A percentile compares a stretch with the other conserved stretches of the same genome.
These are phyloP conservation scores for Plectosphaerella sp. DNA, from an alignment of 2,329 filamentous ascomycete genomes.

Conservation along the genomic window DNA sequence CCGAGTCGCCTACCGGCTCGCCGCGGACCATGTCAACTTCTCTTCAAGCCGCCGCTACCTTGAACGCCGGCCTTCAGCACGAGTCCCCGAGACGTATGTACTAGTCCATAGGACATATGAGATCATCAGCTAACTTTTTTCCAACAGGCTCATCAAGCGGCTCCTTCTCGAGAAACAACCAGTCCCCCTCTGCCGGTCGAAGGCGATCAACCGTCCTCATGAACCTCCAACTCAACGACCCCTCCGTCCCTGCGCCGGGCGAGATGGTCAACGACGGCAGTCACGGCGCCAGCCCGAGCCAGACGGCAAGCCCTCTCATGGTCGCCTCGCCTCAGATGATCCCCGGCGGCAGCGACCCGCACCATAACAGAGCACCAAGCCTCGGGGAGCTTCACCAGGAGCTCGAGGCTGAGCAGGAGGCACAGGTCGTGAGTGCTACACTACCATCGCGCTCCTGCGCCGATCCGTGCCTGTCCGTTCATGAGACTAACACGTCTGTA, in stretches of 20 bases:
- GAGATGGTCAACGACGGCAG: conserved; percentile 56
- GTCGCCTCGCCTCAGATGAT: conserved; percentile 41
- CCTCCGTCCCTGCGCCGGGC: conserved; percentile 60
- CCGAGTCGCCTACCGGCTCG: conserved; percentile 54
- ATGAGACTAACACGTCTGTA: conserved; percentile 23
- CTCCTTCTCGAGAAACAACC: conserved; percentile 41
- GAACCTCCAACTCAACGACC: conserved; percentile 72
- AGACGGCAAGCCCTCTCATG: conserved; percentile 37
- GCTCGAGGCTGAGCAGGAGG: conserved; percentile 74
- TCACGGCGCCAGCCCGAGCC: background rate
- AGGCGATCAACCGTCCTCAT: conserved; percentile 66
- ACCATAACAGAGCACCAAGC: conserved; percentile 65
- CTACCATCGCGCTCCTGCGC: background rate
- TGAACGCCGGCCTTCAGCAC: conserved; percentile 71
- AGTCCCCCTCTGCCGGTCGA: conserved; percentile 46
- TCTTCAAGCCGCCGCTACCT: conserved; percentile 69
- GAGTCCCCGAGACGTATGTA: conserved; percentile 54
- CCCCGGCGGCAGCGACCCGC: conserved; percentile 39
- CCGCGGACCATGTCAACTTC: conserved; percentile 64
- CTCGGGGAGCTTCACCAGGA: conserved; percentile 75
- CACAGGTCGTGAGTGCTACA: conserved; percentile 55
- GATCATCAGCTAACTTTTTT: conserved; percentile 5
- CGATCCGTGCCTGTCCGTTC: background rate
- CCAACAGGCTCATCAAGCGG: conserved; percentile 45
- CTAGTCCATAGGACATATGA: conserved; percentile 2